Percentiles rank a stretch among this genome's conserved stretches.
These are phyloP conservation scores for Aspergillus nomiae DNA, from an alignment of 2,329 filamentous ascomycete genomes.

Conservation along the genomic window DNA sequence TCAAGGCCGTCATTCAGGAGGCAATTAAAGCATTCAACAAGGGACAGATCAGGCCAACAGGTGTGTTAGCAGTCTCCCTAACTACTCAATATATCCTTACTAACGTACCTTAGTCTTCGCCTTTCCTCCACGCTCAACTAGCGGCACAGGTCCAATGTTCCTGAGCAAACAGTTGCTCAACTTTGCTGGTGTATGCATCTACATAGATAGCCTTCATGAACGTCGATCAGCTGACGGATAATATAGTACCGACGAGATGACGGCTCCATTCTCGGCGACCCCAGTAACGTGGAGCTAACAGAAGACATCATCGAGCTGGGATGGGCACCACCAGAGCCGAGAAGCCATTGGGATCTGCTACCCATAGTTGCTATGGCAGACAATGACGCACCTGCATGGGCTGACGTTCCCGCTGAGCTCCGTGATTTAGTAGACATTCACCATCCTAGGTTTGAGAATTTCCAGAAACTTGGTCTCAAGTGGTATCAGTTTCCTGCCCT, in stretches of 20 bases:
- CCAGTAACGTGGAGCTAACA: constrained; percentile 4
- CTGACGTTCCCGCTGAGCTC: not conserved
- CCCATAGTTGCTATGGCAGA: constrained; percentile 8
- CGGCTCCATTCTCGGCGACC: constrained; percentile 5
- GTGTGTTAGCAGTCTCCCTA: not conserved
- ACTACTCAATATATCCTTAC: not conserved
- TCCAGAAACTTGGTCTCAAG: not conserved
- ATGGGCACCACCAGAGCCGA: constrained; percentile 1
- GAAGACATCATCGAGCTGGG: constrained; percentile 4
- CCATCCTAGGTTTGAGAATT: not conserved
- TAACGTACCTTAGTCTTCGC: not conserved
- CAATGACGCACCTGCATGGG: constrained; percentile 1
- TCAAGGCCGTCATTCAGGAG: not conserved
- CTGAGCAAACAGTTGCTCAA: constrained; percentile 5
- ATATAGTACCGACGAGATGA: not conserved
- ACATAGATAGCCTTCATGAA: not conserved
- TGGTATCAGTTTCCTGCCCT: constrained; percentile 9
- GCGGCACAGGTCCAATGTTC: constrained; percentile 3
- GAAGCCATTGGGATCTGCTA: constrained; percentile 2
- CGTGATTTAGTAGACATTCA: not conserved
- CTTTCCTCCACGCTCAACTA: not conserved
- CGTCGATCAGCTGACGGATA: not conserved
- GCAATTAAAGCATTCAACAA: not conserved
- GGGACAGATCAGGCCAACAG: constrained; percentile 6
- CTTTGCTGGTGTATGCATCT: constrained; percentile 5